Conservation (phyloP, 2,329 filamentous ascomycete species). For the Emericellopsis cladophorae region DNA sequence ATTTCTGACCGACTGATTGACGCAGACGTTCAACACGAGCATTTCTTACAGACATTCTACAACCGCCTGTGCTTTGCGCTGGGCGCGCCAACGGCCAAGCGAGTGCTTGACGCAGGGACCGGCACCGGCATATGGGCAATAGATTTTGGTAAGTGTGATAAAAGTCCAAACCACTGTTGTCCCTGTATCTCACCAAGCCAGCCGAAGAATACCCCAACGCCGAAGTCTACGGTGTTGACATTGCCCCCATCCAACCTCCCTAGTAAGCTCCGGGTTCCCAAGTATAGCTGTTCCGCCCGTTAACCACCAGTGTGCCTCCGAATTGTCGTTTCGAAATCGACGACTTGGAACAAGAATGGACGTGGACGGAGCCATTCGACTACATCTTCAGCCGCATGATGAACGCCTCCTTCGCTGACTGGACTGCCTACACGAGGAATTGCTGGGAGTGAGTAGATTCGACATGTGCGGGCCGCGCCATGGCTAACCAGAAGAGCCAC, state of each 20-base stretch:
- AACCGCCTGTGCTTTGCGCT: neutral
- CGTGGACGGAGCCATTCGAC: constrained; percentile 9
- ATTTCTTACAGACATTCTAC: neutral
- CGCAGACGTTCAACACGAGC: constrained; percentile 1
- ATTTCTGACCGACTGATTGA: neutral
- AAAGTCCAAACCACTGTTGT: too few relatives aligned
- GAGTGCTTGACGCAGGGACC: constrained; percentile 17
- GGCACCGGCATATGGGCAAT: constrained; percentile 19
- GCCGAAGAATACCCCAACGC: constrained; percentile 9
- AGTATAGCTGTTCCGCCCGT: neutral
- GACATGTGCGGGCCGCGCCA: neutral
- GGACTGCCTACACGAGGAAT: constrained; percentile 8
- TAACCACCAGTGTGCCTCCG: constrained; percentile 6
- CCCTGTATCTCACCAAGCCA: too few relatives aligned
- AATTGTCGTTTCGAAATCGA: constrained; percentile 11
- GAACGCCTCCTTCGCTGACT: constrained; percentile 7
- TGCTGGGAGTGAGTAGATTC: constrained; percentile 6
- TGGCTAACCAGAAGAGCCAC: neutral
- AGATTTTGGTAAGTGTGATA: constrained; percentile 11
- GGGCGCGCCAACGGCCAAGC: constrained; percentile 5
- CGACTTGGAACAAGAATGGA: constrained; percentile 12
- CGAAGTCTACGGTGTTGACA: constrained; percentile 16
- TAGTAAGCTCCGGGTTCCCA: neutral
- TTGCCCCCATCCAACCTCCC: constrained; percentile 21
- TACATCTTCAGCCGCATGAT: constrained; percentile 11